Conservation (phyloP, 2,329 filamentous ascomycete genomes). For the Penicillium concentricum region DNA sequence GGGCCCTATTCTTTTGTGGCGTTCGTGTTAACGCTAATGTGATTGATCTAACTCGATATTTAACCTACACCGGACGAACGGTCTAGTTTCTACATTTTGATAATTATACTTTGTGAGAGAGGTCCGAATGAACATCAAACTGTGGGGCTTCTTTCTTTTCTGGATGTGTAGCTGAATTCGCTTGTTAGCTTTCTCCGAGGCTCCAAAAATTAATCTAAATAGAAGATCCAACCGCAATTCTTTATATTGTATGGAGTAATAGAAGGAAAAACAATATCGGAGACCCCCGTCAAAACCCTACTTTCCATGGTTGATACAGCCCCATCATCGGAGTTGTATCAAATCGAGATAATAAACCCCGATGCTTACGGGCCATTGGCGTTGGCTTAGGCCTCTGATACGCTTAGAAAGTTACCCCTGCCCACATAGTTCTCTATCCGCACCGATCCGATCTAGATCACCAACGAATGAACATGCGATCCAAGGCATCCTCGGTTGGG, state of each 20-base stretch:
- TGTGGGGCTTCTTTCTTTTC: background rate
- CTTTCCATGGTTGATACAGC: background rate
- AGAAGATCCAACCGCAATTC: too few species aligned
- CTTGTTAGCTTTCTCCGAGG: background rate
- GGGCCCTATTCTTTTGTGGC: background rate
- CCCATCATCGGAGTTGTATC: background rate
- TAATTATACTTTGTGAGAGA: background rate
- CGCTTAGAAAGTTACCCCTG: background rate
- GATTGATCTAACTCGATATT: conserved; percentile 12
- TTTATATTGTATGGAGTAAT: background rate
- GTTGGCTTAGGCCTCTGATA: conserved; percentile 7
- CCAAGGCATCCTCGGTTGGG: conserved; percentile 10
- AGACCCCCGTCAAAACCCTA: background rate
- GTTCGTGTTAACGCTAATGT: conserved; percentile 13
- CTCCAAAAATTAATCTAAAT: background rate
- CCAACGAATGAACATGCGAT: background rate
- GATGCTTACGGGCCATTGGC: background rate
- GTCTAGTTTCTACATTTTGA: background rate
- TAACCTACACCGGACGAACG: conserved; percentile 12
- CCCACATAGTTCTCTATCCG: conserved; percentile 15
- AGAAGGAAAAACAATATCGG: background rate
- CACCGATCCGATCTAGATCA: conserved; percentile 25
- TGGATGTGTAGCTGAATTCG: background rate
- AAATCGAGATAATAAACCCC: background rate
- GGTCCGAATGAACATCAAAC: background rate